Evolutionary conservation across 495 filamentous ascomycete species (phyloP).

Genomic region (Neurospora tetraspora): DNA sequence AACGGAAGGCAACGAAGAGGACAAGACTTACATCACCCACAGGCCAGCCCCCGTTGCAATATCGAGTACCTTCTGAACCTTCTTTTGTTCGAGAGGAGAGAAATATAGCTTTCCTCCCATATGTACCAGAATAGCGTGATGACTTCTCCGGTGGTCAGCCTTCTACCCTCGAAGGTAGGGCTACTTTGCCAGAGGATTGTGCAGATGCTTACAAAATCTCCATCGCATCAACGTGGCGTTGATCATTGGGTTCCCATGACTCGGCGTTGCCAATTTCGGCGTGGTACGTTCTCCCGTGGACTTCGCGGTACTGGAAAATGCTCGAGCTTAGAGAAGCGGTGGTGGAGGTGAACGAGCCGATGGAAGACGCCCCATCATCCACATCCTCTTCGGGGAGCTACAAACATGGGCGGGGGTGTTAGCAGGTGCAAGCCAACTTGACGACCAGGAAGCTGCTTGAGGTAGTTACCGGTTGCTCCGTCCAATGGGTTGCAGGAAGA

Average conservation of each 20-base stretch:
- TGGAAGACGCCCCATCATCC: neutral
- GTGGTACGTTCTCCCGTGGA: conserved; percentile 1
- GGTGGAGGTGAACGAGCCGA: neutral
- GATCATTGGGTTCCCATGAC: conserved; percentile 27
- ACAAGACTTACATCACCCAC: conserved; percentile 35
- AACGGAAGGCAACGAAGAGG: neutral
- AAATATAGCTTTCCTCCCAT: conserved; percentile 33
- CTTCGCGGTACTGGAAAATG: neutral
- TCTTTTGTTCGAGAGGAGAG: conserved; percentile 31
- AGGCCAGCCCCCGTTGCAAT: conserved; percentile 53
- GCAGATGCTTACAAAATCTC: conserved; percentile 17
- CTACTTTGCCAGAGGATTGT: neutral
- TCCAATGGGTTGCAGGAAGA: conserved; percentile 1
- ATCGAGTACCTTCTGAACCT: conserved; percentile 45
- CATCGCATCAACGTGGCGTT: conserved; percentile 18
- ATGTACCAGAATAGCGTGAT: neutral
- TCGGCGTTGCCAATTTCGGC: conserved; percentile 23
- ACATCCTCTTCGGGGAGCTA: neutral
- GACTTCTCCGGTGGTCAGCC: neutral
- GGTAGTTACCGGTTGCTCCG: neutral
- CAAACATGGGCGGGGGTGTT: neutral
- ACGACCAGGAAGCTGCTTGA: neutral
- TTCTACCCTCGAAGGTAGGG: neutral
- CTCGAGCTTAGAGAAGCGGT: conserved; percentile 1
- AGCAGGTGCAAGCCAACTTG: neutral